Percentiles rank a stretch among this genome's conserved stretches.
phyloP scores from a whole-genome alignment of 2,329 filamentous ascomycete species.

The Geoglossum cookeanum region DNA sequence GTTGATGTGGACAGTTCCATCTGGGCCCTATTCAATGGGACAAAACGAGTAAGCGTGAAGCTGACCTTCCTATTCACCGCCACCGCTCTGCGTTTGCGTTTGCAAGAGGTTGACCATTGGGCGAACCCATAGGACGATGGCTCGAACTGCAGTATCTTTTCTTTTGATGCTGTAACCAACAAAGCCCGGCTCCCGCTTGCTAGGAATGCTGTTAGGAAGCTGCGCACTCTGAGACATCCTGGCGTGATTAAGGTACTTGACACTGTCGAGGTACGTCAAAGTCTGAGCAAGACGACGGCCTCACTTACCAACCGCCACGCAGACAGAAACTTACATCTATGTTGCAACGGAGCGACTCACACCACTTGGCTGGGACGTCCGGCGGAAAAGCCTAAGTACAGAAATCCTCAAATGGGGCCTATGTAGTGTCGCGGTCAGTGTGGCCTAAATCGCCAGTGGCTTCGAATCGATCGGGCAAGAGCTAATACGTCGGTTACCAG shows the following conservation, averaged over 20 bases:
- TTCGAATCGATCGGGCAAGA: neutral
- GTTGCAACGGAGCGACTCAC: conserved; percentile 83
- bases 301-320: conserved; percentile 9
- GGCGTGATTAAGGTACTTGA: conserved; percentile 89
- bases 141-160: conserved; percentile 89
- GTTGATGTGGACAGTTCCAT: conserved; percentile 86
- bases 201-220: conserved; percentile 83
- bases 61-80: neutral
- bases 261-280: conserved; percentile 57
- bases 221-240: conserved; percentile 81
- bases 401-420: conserved; percentile 97
- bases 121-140: conserved; percentile 56
- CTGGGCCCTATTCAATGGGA: conserved; percentile 92
- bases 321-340: conserved; percentile 91
- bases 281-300: neutral
- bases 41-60: conserved; percentile 48
- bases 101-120: neutral
- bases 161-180: conserved; percentile 73
- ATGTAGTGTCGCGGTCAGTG: conserved; percentile 56
- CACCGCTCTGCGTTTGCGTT: neutral
- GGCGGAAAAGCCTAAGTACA: conserved; percentile 66
- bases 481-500: conserved; percentile 21
- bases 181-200: conserved; percentile 68
- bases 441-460: neutral
- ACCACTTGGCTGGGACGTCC: conserved; percentile 77